Conservation (phyloP, 108 stramenopile genomes). For the Craspedostauros australis region DNA sequence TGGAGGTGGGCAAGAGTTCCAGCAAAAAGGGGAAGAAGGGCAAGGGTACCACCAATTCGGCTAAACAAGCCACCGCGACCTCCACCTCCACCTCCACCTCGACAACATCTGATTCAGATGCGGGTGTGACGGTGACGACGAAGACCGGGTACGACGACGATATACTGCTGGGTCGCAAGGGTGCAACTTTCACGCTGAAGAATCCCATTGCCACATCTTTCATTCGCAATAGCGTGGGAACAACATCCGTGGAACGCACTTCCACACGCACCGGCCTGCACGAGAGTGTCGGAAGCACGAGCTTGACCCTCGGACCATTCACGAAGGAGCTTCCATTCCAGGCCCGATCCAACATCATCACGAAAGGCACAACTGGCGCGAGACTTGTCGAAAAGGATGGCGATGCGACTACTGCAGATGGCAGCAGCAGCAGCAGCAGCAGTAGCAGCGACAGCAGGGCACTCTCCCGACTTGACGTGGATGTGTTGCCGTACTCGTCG, state of each 20-base stretch:
- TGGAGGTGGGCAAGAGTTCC: background rate
- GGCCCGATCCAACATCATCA: slow-evolving; percentile 30
- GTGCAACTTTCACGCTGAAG: slow-evolving; percentile 32
- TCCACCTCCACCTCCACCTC: too few relatives aligned
- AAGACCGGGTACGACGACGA: slow-evolving; percentile 20
- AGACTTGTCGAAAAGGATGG: too few relatives aligned
- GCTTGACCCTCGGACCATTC: slow-evolving; percentile 45
- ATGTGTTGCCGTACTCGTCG: slow-evolving; percentile 41
- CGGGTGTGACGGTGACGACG: background rate
- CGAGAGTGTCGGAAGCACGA: slow-evolving; percentile 47
- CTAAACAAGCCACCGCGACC: too few relatives aligned
- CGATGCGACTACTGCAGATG: too few relatives aligned
- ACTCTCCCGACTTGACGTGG: background rate
- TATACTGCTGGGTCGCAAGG: slow-evolving; percentile 26
- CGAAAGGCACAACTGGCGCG: slow-evolving; percentile 30
- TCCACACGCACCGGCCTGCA: slow-evolving; percentile 30
- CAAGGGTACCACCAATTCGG: background rate
- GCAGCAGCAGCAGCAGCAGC: too few relatives aligned
- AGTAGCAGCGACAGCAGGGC: background rate
- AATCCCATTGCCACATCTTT: slow-evolving; percentile 28
- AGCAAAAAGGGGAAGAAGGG: background rate
- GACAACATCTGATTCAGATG: too few relatives aligned
- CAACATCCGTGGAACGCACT: slow-evolving; percentile 45
- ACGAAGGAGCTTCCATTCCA: slow-evolving; percentile 29
- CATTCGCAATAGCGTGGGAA: slow-evolving; percentile 31